Evolutionary conservation across 306 rosid genomes (phyloP), one percentile per base, ranked within the genome.

Genomic region (Comarum palustre): DNA sequence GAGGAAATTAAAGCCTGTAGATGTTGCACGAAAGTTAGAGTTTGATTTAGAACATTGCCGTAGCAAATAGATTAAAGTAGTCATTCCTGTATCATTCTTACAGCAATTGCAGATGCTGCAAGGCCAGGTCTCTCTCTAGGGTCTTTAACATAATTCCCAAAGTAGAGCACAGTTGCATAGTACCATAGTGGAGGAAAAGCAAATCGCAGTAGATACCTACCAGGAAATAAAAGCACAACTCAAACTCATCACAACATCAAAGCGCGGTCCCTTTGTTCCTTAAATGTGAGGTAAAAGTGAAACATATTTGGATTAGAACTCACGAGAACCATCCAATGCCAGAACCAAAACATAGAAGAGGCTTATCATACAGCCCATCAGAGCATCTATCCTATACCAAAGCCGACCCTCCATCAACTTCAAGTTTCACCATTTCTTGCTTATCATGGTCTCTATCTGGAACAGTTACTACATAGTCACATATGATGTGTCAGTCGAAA

Each of bases 321-420:
- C 66, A 82, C 83, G 78, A 82, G 72, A 59, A 78, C 86, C 86
- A 82, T 32, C 82, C 86, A 78, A 82, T 71, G 74, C 86, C 86
- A 66, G 82, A 82, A 68, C 83, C 82, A 60, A 74, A 74, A 72
- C 78, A 82, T 3, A 80, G 7, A 34, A 71, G 82, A 54, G 80
- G 80, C 68, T 66, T 78, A 57, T 82, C 80, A 59, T 74, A 78
- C 45, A 60, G 8, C 48, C 86, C 82, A 47, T 36, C 68, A 29
- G 77, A 75, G 54, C 43, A 41, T 65, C 72, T 67, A 25, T 19
- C 65, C 55, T 38, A 38, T 62, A 69, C 4, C 74, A 69, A 68
- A 45, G 65, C 58, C 3, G 41, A 15, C 39, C 70, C 51, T 67
- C 73, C 76, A 34, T 80, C 84, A 25, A 17, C 67, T 39, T 59